phyloP scores from a whole-genome alignment of 1,284 basidiomycete genomes.

The Ceratobasidium sp. region DNA sequence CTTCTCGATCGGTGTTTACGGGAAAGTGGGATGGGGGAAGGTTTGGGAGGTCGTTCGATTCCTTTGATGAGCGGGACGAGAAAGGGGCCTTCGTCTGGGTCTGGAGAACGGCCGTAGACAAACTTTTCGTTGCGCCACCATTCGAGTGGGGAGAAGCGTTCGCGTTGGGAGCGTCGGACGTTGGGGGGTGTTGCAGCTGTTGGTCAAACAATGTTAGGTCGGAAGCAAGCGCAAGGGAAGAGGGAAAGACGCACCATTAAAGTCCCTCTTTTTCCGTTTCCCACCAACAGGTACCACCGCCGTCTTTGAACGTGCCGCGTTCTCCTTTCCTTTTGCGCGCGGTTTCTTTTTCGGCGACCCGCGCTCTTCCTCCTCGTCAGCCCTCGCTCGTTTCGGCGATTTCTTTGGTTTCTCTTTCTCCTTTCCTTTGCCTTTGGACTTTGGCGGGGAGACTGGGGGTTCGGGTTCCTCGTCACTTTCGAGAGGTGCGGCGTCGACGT shows the following conservation, averaged over 20 bases:
- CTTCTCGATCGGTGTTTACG: conserved; percentile 59
- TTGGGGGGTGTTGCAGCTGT: conserved; percentile 54
- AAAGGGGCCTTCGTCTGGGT: conserved; percentile 66
- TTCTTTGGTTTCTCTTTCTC: not conserved
- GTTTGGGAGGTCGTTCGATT: conserved; percentile 83
- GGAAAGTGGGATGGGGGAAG: conserved; percentile 69
- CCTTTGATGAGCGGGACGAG: conserved; percentile 85
- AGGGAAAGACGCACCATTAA: conserved; percentile 28
- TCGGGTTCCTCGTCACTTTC: conserved; percentile 8
- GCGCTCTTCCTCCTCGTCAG: conserved; percentile 1
- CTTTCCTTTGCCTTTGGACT: conserved; percentile 14
- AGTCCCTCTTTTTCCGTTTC: conserved; percentile 29
- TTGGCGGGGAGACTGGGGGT: conserved; percentile 15
- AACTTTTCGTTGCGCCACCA: conserved; percentile 95
- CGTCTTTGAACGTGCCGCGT: not conserved
- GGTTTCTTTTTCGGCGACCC: conserved; percentile 12
- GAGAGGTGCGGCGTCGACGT: conserved; percentile 19
- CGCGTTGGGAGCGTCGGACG: conserved; percentile 79
- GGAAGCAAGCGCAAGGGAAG: not conserved
- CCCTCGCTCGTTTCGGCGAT: conserved; percentile 8
- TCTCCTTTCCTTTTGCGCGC: not conserved
- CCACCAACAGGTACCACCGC: conserved; percentile 28
- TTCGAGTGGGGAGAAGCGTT: conserved; percentile 82
- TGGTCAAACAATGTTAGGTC: no score
- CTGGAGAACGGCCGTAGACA: conserved; percentile 75